Evolutionary conservation across 257 asterid species (phyloP), one percentile per base, ranked within the genome.

Genomic region (Plantago major): DNA sequence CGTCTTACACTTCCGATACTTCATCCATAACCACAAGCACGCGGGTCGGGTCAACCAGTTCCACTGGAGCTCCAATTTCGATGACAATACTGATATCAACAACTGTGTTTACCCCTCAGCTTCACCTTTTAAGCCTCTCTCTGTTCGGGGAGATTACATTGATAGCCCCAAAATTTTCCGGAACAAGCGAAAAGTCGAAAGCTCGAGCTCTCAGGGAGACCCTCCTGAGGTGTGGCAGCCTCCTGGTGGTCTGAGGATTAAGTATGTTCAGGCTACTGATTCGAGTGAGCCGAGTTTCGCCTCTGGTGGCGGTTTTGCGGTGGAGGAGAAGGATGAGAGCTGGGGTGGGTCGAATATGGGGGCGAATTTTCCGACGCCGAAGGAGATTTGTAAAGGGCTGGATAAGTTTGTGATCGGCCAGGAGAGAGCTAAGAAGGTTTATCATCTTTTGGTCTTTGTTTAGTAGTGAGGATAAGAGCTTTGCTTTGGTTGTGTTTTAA

Each of bases 151-250:
- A 8, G 90, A 78, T 63, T 78, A 66, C 26, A 48, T 76, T 12
- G 73, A 71, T 63, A 74, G 47, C 63, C 49, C 43, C 59, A 75
- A 22, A 64, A 60, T 51, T 79, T 69, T 26, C 26, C 70, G 66
- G 60, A 74, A 65, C 51, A 72, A 60, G 56, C 62, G 67, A 73
- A 73, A 45, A 75, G 46, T 75, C 44, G 81, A 66, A 66, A 67
- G 54, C 51, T 80, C 67, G 5, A 75, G 81, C 75, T 83, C 93
- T 44, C 78, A 78, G 55, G 99, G 99, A 30, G 99, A 89, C 54
- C 99, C 99, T 10, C 99, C 99, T 11, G 99, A 92, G 88, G 83
- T 89, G 33, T 92, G 99, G 99, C 97, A 92, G 64, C 99, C 92
- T 55, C 95, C 96, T 10, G 87, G 82, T 33, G 80, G 71, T 37